Evolutionary conservation across 352 stramenopile species (phyloP).

Genomic region (Phytopythium sindhum): DNA sequence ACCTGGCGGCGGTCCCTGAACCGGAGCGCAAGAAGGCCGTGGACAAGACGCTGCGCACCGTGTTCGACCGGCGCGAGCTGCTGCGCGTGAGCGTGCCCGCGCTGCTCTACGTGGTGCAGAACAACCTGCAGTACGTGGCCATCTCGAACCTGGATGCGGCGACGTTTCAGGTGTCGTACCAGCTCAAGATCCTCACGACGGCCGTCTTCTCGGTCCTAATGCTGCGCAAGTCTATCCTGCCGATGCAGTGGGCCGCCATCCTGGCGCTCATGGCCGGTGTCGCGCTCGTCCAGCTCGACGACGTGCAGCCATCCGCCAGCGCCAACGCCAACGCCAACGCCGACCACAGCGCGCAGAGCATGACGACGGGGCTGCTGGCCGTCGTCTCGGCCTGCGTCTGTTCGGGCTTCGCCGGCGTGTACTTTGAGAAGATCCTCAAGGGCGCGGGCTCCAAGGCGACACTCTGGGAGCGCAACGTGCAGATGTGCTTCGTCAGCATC

Average conservation of each 20-base stretch:
- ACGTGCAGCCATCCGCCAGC: slow-evolving; percentile 11
- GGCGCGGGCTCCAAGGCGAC: slow-evolving; percentile 47
- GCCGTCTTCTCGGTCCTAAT: slow-evolving; percentile 84
- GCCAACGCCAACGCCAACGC: slow-evolving; percentile 9
- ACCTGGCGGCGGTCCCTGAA: slow-evolving; percentile 22
- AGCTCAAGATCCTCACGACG: slow-evolving; percentile 88
- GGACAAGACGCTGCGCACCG: slow-evolving; percentile 26
- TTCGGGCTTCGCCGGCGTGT: slow-evolving; percentile 82
- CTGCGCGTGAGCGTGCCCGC: slow-evolving; percentile 73
- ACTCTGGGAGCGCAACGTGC: slow-evolving; percentile 82
- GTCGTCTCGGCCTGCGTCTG: slow-evolving; percentile 72
- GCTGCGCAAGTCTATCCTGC: slow-evolving; percentile 62
- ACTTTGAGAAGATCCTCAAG: slow-evolving; percentile 89
- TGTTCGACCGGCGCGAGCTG: slow-evolving; percentile 63
- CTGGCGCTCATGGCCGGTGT: slow-evolving; percentile 79
- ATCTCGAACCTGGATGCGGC: slow-evolving; percentile 78
- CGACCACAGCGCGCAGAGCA: slow-evolving; percentile 40
- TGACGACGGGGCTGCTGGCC: slow-evolving; percentile 59
- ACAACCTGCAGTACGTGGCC: slow-evolving; percentile 83
- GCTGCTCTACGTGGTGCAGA: slow-evolving; percentile 80
- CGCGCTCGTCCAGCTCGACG: slow-evolving; percentile 73
- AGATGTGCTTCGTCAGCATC: slow-evolving; percentile 78
- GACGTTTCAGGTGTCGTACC: slow-evolving; percentile 81
- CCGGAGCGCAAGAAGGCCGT: slow-evolving; percentile 24
- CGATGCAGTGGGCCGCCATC: slow-evolving; percentile 78